Evolutionary conservation across 306 rosid genomes (phyloP).

Genomic region (Mucuna pruriens): DNA sequence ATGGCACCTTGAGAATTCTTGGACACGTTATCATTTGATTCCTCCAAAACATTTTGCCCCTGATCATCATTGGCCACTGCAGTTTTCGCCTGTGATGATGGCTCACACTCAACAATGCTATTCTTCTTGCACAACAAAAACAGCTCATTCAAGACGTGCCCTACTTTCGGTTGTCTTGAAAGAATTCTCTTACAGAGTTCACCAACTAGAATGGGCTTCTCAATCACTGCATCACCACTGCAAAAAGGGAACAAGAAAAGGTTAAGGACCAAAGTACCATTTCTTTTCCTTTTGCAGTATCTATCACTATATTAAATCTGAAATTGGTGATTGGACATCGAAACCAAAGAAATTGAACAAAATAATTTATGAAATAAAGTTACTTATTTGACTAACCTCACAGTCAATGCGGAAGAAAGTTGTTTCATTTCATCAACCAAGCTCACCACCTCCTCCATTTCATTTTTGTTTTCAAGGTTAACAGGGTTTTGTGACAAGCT

Average conservation of each 20-base stretch:
- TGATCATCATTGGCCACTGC: not conserved
- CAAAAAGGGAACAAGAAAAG: not conserved
- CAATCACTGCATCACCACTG: not conserved
- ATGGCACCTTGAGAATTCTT: constrained; percentile 3
- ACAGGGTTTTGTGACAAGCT: not conserved
- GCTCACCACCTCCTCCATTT: not conserved
- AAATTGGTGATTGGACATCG: not conserved
- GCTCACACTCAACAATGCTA: not conserved
- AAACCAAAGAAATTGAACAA: not conserved
- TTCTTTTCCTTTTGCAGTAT: too few species aligned
- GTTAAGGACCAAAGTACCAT: not conserved
- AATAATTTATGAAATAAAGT: not conserved
- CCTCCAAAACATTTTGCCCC: constrained; percentile 3
- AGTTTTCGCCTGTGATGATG: constrained; percentile 30
- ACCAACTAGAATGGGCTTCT: constrained; percentile 13
- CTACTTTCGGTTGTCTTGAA: not conserved
- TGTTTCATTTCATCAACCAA: constrained; percentile 41
- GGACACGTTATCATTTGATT: not conserved
- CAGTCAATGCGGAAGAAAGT: constrained; percentile 36
- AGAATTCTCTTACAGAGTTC: constrained; percentile 12
- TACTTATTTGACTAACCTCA: constrained; percentile 35
- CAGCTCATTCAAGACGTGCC: not conserved
- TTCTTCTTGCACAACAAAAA: not conserved
- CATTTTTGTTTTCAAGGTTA: not conserved
- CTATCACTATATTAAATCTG: not conserved